phyloP scores from a whole-genome alignment of 192 early-diverging fungal species.

The Rhizoclosmatium sp. region DNA sequence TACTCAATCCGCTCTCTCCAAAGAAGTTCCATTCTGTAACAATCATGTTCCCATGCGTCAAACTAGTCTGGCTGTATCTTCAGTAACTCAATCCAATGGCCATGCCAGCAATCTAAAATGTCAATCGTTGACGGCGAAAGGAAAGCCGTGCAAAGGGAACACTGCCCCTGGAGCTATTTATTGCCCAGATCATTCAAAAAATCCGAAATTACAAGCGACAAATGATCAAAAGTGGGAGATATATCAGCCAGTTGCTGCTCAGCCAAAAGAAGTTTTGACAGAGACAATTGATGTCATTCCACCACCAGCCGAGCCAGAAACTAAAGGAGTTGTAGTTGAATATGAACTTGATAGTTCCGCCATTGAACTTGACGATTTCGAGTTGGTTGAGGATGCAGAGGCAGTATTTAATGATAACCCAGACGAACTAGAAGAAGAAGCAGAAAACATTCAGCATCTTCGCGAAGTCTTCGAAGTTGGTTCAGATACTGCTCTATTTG shows the following conservation, averaged over 20 bases:
- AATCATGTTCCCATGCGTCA: background rate
- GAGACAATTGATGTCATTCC: background rate
- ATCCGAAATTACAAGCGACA: background rate
- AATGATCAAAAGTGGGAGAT: background rate
- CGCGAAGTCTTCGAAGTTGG: conserved; percentile 41
- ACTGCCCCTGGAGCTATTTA: background rate
- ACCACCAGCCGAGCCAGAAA: background rate
- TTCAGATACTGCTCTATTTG: conserved; percentile 5
- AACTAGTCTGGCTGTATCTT: background rate
- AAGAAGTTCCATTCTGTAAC: conserved; percentile 14
- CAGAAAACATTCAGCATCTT: conserved; percentile 50
- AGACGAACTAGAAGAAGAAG: conserved; percentile 47
- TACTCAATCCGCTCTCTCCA: background rate
- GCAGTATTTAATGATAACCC: conserved; percentile 27
- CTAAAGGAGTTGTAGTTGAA: background rate
- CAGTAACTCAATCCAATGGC: background rate
- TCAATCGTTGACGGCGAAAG: conserved; percentile 29
- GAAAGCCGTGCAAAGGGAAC: conserved; percentile 37
- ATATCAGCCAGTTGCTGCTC: background rate
- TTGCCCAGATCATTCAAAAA: conserved; percentile 24
- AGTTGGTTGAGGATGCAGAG: conserved; percentile 11
- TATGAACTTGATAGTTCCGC: background rate
- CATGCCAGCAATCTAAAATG: conserved; percentile 6
- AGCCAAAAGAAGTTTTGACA: background rate
- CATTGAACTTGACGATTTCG: background rate